Base-by-base conservation (phyloP, 768 basidiomycete species). In the Lepiota brunneoincarnata region DNA sequence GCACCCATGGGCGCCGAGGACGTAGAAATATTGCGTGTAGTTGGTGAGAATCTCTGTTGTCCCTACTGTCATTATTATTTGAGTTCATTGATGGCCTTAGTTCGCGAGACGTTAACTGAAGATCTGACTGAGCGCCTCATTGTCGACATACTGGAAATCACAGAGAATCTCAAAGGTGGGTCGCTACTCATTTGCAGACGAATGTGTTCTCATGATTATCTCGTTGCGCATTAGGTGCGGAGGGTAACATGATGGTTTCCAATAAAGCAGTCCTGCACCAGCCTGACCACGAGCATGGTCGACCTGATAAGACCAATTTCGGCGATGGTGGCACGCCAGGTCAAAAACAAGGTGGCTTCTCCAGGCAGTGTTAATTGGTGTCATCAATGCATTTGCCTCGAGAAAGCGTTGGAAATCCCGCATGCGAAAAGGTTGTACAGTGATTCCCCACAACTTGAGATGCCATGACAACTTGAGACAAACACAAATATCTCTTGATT, bases 21-120 rank as follows among this genome's bases (percentile, higher is more conserved):
- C 0, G 71, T 72, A 24, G 82, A 86, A 64, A 81, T 85, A 45
- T 72, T 84, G 20, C 77, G 83, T 42, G 79, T 83, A 36, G 83
- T 84, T 41, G 31, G 31, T 31, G 20, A 14, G n/a, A 15, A 37
- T 40, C 43, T 46, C 47, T 15, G 3, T 10, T 28, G 59, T 68
- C 10, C 61, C 67, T n/a, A n/a, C n/a, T n/a, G n/a, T n/a, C 6
- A 61, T 65, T 56, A 44, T 15, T 58, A 53, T 40, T 59, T 63
- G 69, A 58, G 65, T 64, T 51, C 58, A 69, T 39, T 14, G 17
- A 60, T 65, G 36, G 67, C 67, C 20, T 63, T 67, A 70, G 76
- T 83, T 15, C 72, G 81, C 23, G 80, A 82, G 63, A 80, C 77
- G 0, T 66, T 83, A 41, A 81, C 75, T 51, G 78, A 76, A 61